phyloP scores from a whole-genome alignment of 2,329 filamentous ascomycete species.

The Talaromyces sp. region DNA sequence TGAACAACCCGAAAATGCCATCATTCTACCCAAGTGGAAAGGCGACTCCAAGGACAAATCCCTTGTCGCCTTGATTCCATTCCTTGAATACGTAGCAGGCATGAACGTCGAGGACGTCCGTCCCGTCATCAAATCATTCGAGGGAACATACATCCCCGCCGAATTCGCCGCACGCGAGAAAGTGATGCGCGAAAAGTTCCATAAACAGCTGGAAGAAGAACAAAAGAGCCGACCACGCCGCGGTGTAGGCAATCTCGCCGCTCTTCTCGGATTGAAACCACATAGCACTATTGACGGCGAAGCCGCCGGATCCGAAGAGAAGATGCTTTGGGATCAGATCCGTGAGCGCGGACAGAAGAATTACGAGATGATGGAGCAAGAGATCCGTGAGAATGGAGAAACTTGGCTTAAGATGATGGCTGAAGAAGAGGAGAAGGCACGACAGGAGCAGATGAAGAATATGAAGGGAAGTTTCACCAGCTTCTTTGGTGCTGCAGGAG shows the following conservation, averaged over 20 bases:
- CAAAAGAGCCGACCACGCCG: slow-evolving; percentile 56
- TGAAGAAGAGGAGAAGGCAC: slow-evolving; percentile 77
- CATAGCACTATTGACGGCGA: slow-evolving; percentile 60
- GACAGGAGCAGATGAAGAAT: slow-evolving; percentile 84
- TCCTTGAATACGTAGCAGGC: slow-evolving; percentile 93
- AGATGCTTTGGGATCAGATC: slow-evolving; percentile 94
- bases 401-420: slow-evolving; percentile 96
- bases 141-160: slow-evolving; percentile 79
- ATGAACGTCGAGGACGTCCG: slow-evolving; percentile 89
- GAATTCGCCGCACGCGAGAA: slow-evolving; percentile 89
- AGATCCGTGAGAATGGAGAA: slow-evolving; percentile 88
- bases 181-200: slow-evolving; percentile 75
- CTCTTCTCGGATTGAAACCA: slow-evolving; percentile 71
- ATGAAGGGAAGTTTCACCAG: slow-evolving; percentile 76
- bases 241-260: slow-evolving; percentile 64
- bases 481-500: slow-evolving; percentile 42
- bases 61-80: slow-evolving; percentile 83
- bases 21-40: slow-evolving; percentile 84
- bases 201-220: slow-evolving; percentile 68
- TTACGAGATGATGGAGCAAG: slow-evolving; percentile 82
- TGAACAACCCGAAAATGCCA: slow-evolving; percentile 93
- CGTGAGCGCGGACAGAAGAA: slow-evolving; percentile 85
- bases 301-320: slow-evolving; percentile 74
- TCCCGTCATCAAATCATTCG: slow-evolving; percentile 77
- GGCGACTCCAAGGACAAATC: slow-evolving; percentile 78